Evolutionary conservation across 2,329 filamentous ascomycete species (phyloP), one percentile per base, ranked within the genome.

Genomic region (Penicillium sp.): DNA sequence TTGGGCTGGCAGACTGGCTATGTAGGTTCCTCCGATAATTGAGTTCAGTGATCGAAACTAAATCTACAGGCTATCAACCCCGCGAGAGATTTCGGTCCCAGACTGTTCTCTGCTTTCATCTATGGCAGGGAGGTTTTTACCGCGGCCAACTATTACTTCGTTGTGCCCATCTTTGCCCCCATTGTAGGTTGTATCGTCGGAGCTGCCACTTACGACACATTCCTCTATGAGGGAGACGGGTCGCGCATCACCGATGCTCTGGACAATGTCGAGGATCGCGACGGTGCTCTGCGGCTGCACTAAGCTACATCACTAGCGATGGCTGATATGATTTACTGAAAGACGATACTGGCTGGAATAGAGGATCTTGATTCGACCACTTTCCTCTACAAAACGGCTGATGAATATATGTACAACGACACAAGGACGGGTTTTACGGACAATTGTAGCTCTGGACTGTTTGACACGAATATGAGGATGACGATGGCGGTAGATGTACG

Each of bases 1-100:
- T 22, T 65, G 32, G 62, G 63, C n/a, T 65, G 63, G 63, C 61
- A 65, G 54, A 65, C 63, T 5, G 64, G 64, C 34, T 66, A 66
- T 31, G 63, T 65, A 65, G 3, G 62, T 61, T 35, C 24, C 39
- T 10, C 4, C 12, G 0, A 2, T 24, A 6, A 19, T 12, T 5
- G 9, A 1, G 2, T 29, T 12, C 32, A n/a, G 15, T 12, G 19
- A 2, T 26, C 1, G n/a, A 46, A 29, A 39, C 48, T 37, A 22
- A 31, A 26, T 6, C 3, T 39, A n/a, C n/a, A 65, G 63, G 62
- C 63, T 19, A 57, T 65, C n/a, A 65, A 65, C 45, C 63, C 63
- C 3, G 62, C 63, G 2, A 47, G 63, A 53, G 63, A 65, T 48
- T 62, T 65, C 39, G 63, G 63, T 1, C 63, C 63, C 1, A 53